These are phyloP conservation scores for Stipa capillata DNA, from an alignment of 176 grass and related monocot species.

Conservation along the genomic window DNA sequence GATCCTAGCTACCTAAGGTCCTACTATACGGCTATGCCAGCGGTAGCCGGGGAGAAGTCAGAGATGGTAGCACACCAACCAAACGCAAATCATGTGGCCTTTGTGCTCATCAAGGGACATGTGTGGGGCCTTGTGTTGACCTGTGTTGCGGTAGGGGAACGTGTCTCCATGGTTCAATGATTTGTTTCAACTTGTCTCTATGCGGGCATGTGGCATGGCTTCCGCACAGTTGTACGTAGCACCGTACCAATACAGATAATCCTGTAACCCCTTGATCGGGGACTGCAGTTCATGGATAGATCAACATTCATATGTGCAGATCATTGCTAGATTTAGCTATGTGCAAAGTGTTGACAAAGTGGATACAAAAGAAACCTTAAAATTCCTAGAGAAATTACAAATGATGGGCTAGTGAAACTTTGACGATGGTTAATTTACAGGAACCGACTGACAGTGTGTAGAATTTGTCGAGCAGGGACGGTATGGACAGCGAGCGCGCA, in stretches of 20 bases:
- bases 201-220: background rate
- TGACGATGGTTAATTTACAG: background rate
- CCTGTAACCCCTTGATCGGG: background rate
- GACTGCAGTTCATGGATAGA: background rate
- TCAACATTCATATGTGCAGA: too few species aligned
- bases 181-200: background rate
- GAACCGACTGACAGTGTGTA: background rate
- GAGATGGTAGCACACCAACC: background rate
- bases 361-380: background rate
- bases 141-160: background rate
- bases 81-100: background rate
- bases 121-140: background rate
- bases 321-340: background rate
- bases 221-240: too few species aligned
- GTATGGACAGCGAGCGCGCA: slow-evolving; percentile 85
- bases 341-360: background rate
- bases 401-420: background rate
- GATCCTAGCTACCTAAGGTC: too few species aligned
- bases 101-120: background rate
- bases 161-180: background rate
- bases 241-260: too few species aligned
- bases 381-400: background rate
- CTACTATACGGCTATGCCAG: too few species aligned
- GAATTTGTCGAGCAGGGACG: slow-evolving; percentile 36
- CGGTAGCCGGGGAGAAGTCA: background rate